Base-by-base conservation (phyloP, 2,329 filamentous ascomycete species). In the Arthroderma sp. region DNA sequence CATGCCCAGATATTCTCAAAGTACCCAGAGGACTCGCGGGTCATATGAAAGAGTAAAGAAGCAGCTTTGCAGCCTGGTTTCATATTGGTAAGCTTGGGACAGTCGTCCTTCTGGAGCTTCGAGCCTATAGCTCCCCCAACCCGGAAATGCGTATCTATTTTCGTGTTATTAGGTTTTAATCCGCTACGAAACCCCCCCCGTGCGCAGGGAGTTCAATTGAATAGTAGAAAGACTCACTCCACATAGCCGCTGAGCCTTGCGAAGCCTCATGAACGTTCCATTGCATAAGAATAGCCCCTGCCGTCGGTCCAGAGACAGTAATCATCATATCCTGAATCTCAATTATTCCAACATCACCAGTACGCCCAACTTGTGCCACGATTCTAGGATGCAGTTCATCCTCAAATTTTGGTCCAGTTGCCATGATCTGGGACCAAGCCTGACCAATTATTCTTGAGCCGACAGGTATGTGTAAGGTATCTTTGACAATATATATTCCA, bases 401-500 rank as follows among this genome's bases (percentile, higher is more conserved):
- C 27, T 55, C 39, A 36, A 62, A 64, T n/a, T 54, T 54, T 1
- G 52, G 6, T 0, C 60, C 61, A 0, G 45, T 57, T 3, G 52
- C 58, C 55, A 61, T 59, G 42, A 64, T 58, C 38, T 61, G 57
- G 1, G 55, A 46, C 54, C 57, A 61, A 1, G 51, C 69, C 52
- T 83, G 77, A 9, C 80, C 80, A 2, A 79, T 69, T 45, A 83
- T 75, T 50, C 69, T 73, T 7, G 72, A 67, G 8, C 68, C 67
- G 1, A 58, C 52, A 46, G 83, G 83, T 6, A 88, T 72, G 52
- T 75, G 74, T 60, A 88, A 67, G 1, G 83, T 88, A 53, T 77
- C 71, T 37, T 75, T 79, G 53, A 88, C 68, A 44, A 83, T 61
- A 60, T 88, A 86, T 41, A 80, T 74, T 44, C 84, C 84, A 55